Base-by-base conservation (phyloP, 2,329 filamentous ascomycete species). In the Calonectria hongkongensis region DNA sequence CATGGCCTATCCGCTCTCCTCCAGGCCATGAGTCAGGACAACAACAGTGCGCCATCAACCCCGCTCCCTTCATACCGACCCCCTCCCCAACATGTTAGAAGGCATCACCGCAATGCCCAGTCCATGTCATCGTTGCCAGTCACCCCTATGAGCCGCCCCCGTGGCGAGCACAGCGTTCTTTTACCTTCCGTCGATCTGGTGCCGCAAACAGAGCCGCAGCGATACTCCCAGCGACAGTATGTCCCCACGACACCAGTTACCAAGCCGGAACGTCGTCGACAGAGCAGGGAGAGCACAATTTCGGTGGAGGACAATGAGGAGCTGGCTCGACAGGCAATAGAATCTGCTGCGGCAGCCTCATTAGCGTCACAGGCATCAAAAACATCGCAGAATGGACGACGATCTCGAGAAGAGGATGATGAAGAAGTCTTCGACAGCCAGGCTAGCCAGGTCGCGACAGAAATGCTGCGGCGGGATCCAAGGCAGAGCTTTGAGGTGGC, bases 261-360 rank as follows among this genome's bases (percentile, higher is more conserved):
- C 16, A 82, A 81, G 63, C 80, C 82, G 43, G 85, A 86, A 25
- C 86, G 86, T 62, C 88, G 90, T 45, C 90, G 91, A 66, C 92
- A 92, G 83, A 95, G 95, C 82, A 92, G 94, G 72, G 95, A 97
- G 82, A 96, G 94, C 85, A 97, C 95, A 2, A 95, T 97, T 62
- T 97, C 95, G 1, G 93, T 91, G 25, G 89, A 89, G 51, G 89
- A 92, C 71, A 90, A 89, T 64, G 90, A 88, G 77, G 89, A 91
- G 78, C 84, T 91, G 28, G 88, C 88, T 0, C 86, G 89, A 5
- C 88, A 90, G 71, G 89, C 89, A 0, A 78, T 91, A 16, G 85
- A 89, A 73, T 88, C 87, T 0, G 88, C 90, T 13, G 89, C 88
- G 65, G 92, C 84, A 18, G 84, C 83, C 15, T 82, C 82, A 0